Evolutionary conservation across 1,284 basidiomycete species (phyloP).

Genomic region (Sphagnurus paluster): DNA sequence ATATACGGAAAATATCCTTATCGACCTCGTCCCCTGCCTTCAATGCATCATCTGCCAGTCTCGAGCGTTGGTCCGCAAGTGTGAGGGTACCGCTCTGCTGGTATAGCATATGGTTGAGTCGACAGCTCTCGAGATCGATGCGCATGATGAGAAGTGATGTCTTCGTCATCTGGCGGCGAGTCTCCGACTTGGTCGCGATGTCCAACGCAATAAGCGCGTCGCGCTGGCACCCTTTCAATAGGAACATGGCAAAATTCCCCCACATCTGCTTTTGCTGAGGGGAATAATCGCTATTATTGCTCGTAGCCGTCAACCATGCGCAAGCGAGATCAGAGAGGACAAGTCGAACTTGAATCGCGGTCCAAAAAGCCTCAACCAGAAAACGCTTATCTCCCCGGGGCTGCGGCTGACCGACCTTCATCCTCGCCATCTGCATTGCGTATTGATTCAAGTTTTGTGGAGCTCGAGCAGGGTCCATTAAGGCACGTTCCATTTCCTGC

Average conservation of each 20-base stretch:
- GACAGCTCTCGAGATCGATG: constrained; percentile 39
- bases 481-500: constrained; percentile 42
- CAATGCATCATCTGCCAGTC: constrained; percentile 17
- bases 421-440: constrained; percentile 47
- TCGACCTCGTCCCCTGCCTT: constrained; percentile 8
- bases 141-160: constrained; percentile 38
- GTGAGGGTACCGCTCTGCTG: constrained; percentile 19
- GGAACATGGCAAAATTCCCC: constrained; percentile 23
- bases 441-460: constrained; percentile 41
- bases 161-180: constrained; percentile 42
- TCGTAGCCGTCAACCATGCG: constrained; percentile 23
- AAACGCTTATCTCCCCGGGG: constrained; percentile 57
- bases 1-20: constrained; percentile 10
- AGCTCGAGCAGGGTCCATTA: constrained; percentile 33
- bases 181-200: constrained; percentile 32
- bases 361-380: constrained; percentile 53
- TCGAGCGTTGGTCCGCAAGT: constrained; percentile 10
- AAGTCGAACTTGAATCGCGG: constrained; percentile 44
- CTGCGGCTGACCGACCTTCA: constrained; percentile 50
- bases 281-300: constrained; percentile 12
- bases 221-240: constrained; percentile 19
- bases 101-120: constrained; percentile 34
- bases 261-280: constrained; percentile 21
- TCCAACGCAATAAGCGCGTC: constrained; percentile 19
- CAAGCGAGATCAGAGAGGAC: constrained; percentile 29